Base-by-base conservation (phyloP, 768 basidiomycete species). In the Chalciporus sphaerocephalus region DNA sequence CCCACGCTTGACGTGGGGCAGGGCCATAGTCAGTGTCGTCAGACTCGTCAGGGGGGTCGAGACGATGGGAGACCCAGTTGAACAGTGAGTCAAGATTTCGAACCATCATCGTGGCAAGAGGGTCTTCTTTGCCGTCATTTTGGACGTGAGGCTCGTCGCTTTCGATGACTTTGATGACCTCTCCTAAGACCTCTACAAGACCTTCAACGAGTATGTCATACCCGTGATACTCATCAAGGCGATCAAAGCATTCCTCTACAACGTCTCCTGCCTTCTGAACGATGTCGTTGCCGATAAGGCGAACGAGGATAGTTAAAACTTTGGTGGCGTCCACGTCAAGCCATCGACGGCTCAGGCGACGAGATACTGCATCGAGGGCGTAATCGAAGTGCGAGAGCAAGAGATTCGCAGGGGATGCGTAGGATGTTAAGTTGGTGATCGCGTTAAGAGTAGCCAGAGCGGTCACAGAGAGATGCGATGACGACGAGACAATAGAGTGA, bases 311-410 rank as follows among this genome's bases (percentile, higher is more conserved):
- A 12, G 81, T 78, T 17, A 99, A 73, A 6, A 98, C 93, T 51
- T 89, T 85, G 8, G 94, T 88, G 0, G 95, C 95, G 25, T 88
- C 83, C 2, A 89, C 74, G 51, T 95, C 92, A 9, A 98, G 75
- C 75, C 87, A 85, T 49, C 85, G 75, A 15, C 80, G 78, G 10
- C 84, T 83, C 20, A 99, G 75, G 21, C 88, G 79, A 17, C 91
- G 84, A 2, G 92, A 89, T 13, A 95, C 85, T 2, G 87, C 81
- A 55, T 97, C 92, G 44, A 99, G 79, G 8, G 92, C 87, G 60
- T 99, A 98, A 66, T 99, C 95, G 54, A 95, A 95, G 64, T 99
- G 96, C 17, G 94, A 86, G 30, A 97, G 75, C 5, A 99, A 73
- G 21, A 98, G 73, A 57, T 94, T 94, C 35, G 85, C 81, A 0